Evolutionary conservation across 768 basidiomycete species (phyloP), one percentile per base, ranked within the genome.

Genomic region (Leccinum obscurum): DNA sequence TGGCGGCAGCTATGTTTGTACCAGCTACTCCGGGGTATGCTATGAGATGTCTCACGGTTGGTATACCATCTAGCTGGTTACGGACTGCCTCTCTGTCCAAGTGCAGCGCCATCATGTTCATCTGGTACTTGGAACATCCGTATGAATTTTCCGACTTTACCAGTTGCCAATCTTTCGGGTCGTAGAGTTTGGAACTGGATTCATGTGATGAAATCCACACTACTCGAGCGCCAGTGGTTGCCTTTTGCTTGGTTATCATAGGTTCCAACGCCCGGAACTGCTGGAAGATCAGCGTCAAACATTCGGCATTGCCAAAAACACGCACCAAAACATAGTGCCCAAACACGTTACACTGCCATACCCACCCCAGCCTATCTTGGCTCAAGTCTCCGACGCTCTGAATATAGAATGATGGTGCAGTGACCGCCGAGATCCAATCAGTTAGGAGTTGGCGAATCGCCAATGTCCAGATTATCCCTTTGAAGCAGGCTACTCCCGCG

Each of bases 321-420:
- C 88, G 57, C 67, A 93, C 92, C 64, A 95, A 74, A 30, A 80
- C 81, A 68, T 88, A 94, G 72, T 93, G 92, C 1, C 88, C 86
- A 58, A 94, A 93, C 28, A 93, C 75, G 66, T 94, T 94, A 60
- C 85, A 89, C 68, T 93, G 90, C 90, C 92, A 95, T 7, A 87
- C 83, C 81, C 82, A 88, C 3, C 93, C 93, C 0, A 93, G 74
- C 6, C 87, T 85, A 63, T 95, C 91, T 4, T 75, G 73, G 62
- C 84, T 90, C 54, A 80, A 64, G 62, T 86, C 81, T 8, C 89
- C 90, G 11, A 60, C 68, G 30, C 78, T 71, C 70, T 94, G 90
- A 4, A 77, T 59, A 67, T 87, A 82, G 72, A 72, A 92, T 14
- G 56, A 64, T 1, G 90, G 90, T 4, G 74, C 58, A 6, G 86